Conservation (phyloP, 2,329 filamentous ascomycete species). For the Blastomyces silverae region DNA sequence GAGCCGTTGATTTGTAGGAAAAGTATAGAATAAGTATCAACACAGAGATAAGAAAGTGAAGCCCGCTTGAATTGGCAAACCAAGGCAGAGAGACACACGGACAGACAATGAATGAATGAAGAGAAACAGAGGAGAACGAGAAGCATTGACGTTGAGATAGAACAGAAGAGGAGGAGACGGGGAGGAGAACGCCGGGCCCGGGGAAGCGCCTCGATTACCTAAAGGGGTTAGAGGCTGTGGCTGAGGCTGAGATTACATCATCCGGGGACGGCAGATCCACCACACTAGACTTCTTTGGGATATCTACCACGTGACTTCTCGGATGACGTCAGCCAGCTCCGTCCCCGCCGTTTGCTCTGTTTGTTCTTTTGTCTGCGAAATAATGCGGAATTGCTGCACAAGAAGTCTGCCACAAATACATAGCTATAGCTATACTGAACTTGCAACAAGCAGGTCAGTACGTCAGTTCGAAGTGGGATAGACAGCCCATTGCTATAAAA, state of each 20-base stretch:
- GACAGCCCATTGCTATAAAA: not conserved
- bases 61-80: not conserved
- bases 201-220: no score
- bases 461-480: not conserved
- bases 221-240: no score
- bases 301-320: not conserved
- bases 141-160: no score
- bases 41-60: not conserved
- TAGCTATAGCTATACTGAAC: no score
- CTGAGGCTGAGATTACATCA: not conserved
- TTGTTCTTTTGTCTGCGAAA: no score
- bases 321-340: slow-evolving; percentile 10
- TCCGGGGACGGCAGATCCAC: no score
- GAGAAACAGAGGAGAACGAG: slow-evolving; percentile 12
- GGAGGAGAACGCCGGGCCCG: no score
- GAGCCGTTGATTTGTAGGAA: not conserved
- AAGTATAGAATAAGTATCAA: slow-evolving; percentile 8
- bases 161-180: no score
- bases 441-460: not conserved
- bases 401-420: no score
- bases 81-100: not conserved
- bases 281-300: slow-evolving; percentile 10
- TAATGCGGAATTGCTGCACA: no score
- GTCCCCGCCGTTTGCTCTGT: no score
- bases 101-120: slow-evolving; percentile 1